A percentile compares a stretch with the other conserved stretches of the same genome.
Evolutionary conservation across 139 green algal species (phyloP).

Genomic region (Auxenochlorella pyrenoidosa): DNA sequence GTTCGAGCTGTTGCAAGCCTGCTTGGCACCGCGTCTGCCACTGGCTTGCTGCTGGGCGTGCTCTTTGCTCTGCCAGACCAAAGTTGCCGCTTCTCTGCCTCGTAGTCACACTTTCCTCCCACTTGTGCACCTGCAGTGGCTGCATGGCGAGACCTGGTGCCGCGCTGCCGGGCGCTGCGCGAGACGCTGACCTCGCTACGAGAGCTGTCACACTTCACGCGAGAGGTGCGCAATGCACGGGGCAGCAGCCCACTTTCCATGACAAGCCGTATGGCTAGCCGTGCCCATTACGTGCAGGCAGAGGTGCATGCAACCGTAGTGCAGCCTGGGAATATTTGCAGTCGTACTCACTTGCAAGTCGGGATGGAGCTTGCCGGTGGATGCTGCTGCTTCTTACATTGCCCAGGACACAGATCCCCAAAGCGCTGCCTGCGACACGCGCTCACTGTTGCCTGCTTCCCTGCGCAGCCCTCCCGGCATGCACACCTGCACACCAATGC

Average conservation of each 20-base stretch:
- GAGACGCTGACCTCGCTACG: constrained; percentile 42
- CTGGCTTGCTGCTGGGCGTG: not conserved
- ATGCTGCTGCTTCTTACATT: not conserved
- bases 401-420: not conserved
- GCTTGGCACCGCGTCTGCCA: too few species aligned
- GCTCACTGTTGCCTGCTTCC: not conserved
- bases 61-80: too few species aligned
- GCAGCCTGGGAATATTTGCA: too few species aligned
- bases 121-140: not conserved
- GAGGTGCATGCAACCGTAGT: too few species aligned
- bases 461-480: too few species aligned
- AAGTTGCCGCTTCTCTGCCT: not conserved
- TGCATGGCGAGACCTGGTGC: constrained; percentile 24
- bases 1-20: too few species aligned
- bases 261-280: too few species aligned
- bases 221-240: not conserved
- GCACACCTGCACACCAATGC: too few species aligned
- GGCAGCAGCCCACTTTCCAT: too few species aligned
- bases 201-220: constrained; percentile 22
- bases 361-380: not conserved
- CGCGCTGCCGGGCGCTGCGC: constrained; percentile 17
- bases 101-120: not conserved
- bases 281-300: too few species aligned
- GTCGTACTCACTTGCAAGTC: too few species aligned
- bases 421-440: not conserved